phyloP scores from a whole-genome alignment of 2,329 filamentous ascomycete genomes.

The Aspergillaceae sp. region DNA sequence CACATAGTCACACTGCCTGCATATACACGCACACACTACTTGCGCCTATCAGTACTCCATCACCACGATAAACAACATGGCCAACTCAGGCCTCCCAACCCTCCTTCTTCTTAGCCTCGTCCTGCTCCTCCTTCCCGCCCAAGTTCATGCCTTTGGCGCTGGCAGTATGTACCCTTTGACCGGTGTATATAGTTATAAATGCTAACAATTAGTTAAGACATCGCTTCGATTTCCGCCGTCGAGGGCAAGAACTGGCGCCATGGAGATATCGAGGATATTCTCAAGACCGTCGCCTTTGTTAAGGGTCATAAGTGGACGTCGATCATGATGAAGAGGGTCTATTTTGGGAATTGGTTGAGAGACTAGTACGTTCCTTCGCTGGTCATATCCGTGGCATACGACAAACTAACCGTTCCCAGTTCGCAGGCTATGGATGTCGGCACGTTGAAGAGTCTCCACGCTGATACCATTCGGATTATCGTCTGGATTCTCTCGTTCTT shows the following conservation, averaged over 20 bases:
- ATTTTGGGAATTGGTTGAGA: conserved; percentile 80
- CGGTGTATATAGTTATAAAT: background rate
- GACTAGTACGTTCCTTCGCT: conserved; percentile 50
- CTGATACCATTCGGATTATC: conserved; percentile 67
- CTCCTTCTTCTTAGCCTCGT: conserved; percentile 30
- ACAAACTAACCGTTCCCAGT: conserved; percentile 16
- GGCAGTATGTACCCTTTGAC: conserved; percentile 29
- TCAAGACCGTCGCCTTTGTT: conserved; percentile 67
- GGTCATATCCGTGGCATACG: background rate
- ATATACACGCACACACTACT: too few species aligned
- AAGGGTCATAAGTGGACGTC: conserved; percentile 78
- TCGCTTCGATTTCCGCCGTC: conserved; percentile 42
- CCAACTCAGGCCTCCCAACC: conserved; percentile 20
- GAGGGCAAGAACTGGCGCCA: conserved; percentile 47
- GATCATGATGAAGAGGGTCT: conserved; percentile 67
- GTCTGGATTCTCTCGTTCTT: conserved; percentile 78
- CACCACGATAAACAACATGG: background rate
- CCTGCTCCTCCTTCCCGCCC: conserved; percentile 28
- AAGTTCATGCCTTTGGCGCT: conserved; percentile 38
- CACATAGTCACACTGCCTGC: too few species aligned
- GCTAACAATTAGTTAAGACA: conserved; percentile 22
- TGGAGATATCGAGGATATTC: conserved; percentile 70
- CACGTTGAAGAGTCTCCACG: conserved; percentile 68
- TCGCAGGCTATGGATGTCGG: conserved; percentile 76
- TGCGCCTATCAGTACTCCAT: too few species aligned